Evolutionary conservation across 2,329 filamentous ascomycete species (phyloP).

Genomic region (Aspergillus neotritici): DNA sequence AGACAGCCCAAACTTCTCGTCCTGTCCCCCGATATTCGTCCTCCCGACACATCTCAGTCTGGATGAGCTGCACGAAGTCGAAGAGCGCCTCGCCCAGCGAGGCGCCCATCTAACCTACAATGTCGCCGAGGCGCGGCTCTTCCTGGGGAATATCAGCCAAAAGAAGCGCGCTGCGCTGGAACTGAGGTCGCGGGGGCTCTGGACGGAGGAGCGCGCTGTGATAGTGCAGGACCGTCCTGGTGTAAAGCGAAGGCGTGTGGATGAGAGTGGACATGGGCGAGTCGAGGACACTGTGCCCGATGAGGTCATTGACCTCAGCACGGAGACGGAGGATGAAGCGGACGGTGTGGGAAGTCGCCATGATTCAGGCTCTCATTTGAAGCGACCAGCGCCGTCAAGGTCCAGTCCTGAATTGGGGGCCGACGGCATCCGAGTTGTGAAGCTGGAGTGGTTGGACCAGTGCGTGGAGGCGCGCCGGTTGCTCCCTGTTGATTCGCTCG

Average conservation of each 20-base stretch:
- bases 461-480: conserved; percentile 40
- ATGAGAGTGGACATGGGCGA: not conserved
- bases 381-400: conserved; percentile 1
- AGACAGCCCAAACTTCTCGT: conserved; percentile 21
- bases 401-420: conserved; percentile 2
- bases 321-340: conserved; percentile 27
- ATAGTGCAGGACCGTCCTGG: conserved; percentile 9
- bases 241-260: conserved; percentile 25
- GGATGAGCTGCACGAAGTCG: conserved; percentile 58
- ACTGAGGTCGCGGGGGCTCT: conserved; percentile 61
- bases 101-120: conserved; percentile 63
- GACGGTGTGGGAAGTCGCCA: conserved; percentile 15
- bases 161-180: conserved; percentile 71
- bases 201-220: conserved; percentile 35
- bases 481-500: conserved; percentile 45
- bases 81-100: conserved; percentile 54
- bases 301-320: conserved; percentile 26
- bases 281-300: not conserved
- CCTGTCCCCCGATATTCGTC: conserved; percentile 63
- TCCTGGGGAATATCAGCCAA: conserved; percentile 67
- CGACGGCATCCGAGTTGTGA: conserved; percentile 46
- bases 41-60: conserved; percentile 63
- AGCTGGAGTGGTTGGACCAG: conserved; percentile 49
- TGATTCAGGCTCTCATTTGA: conserved; percentile 7
- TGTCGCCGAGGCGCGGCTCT: conserved; percentile 63